phyloP scores from a whole-genome alignment of 306 rosid genomes.

The Cucumis melo region DNA sequence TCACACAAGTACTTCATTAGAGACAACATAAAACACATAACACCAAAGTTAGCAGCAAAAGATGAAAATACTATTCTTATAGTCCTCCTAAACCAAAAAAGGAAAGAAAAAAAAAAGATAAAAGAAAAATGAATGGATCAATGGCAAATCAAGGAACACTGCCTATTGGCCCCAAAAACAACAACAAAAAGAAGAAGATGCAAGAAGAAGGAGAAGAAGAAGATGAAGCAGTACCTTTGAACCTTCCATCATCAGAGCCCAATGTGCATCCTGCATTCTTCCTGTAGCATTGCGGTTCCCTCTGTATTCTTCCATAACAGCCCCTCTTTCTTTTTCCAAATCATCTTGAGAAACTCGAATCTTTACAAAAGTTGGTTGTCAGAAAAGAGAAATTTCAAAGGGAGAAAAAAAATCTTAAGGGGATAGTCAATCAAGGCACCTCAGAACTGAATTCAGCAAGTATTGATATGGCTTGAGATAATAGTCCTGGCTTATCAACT shows the following conservation, averaged over 20 bases:
- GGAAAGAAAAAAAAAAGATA: no score
- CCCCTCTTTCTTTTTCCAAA: constrained; percentile 83
- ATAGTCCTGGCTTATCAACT: constrained; percentile 72
- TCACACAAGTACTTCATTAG: constrained; percentile 4
- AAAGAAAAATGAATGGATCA: no score
- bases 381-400: not conserved
- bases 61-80: not conserved
- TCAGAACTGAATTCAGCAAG: constrained; percentile 92
- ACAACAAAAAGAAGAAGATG: not conserved
- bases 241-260: constrained; percentile 82
- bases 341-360: constrained; percentile 79
- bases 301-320: constrained; percentile 89
- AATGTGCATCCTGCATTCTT: constrained; percentile 92
- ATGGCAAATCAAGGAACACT: no score
- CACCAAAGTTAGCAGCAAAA: not conserved
- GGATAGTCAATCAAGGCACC: constrained; percentile 24
- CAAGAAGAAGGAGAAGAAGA: no score
- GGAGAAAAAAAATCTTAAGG: not conserved
- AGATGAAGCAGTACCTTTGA: constrained; percentile 42
- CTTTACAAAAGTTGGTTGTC: constrained; percentile 23
- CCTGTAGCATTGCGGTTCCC: constrained; percentile 87
- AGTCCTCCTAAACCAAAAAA: not conserved
- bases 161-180: not conserved
- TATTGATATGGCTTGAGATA: constrained; percentile 72
- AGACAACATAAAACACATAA: not conserved